phyloP scores from a whole-genome alignment of 2,329 filamentous ascomycete genomes.

The Cladosporium oxysporum region DNA sequence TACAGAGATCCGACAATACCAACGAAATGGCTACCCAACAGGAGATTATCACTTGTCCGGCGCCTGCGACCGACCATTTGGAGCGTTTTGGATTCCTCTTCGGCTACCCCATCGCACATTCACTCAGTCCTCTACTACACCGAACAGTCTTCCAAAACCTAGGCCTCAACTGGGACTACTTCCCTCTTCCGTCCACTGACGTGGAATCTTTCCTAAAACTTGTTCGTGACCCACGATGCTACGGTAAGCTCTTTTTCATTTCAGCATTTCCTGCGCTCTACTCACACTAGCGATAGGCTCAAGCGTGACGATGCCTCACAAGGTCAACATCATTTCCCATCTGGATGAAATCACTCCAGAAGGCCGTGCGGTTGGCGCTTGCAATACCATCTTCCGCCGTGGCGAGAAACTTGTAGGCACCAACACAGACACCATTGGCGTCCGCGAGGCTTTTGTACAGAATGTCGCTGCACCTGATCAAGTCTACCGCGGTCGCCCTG shows the following conservation, averaged over 20 bases:
- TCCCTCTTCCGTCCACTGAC: slow-evolving; percentile 49
- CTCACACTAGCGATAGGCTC: slow-evolving; percentile 51
- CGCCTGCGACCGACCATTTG: slow-evolving; percentile 36
- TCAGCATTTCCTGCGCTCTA: neutral
- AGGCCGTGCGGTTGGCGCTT: slow-evolving; percentile 71
- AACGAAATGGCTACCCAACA: slow-evolving; percentile 6
- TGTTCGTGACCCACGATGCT: slow-evolving; percentile 60
- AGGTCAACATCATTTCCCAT: slow-evolving; percentile 72
- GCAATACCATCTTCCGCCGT: slow-evolving; percentile 75
- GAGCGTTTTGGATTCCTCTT: slow-evolving; percentile 58
- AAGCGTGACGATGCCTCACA: slow-evolving; percentile 82
- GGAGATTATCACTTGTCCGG: slow-evolving; percentile 29
- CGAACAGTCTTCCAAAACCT: slow-evolving; percentile 55
- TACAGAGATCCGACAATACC: neutral
- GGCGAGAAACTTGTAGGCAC: slow-evolving; percentile 62
- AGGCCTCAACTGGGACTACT: slow-evolving; percentile 55
- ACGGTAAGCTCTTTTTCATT: slow-evolving; percentile 48
- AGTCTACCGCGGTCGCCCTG: slow-evolving; percentile 61
- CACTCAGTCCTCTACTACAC: slow-evolving; percentile 57
- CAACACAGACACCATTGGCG: slow-evolving; percentile 79
- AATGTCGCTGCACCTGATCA: slow-evolving; percentile 47
- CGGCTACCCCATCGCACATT: slow-evolving; percentile 59
- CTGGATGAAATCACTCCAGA: slow-evolving; percentile 74
- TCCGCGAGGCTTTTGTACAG: slow-evolving; percentile 67
- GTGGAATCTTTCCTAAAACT: slow-evolving; percentile 50